Evolutionary conservation across 257 asterid genomes (phyloP).

Genomic region (Agastache rugosa): DNA sequence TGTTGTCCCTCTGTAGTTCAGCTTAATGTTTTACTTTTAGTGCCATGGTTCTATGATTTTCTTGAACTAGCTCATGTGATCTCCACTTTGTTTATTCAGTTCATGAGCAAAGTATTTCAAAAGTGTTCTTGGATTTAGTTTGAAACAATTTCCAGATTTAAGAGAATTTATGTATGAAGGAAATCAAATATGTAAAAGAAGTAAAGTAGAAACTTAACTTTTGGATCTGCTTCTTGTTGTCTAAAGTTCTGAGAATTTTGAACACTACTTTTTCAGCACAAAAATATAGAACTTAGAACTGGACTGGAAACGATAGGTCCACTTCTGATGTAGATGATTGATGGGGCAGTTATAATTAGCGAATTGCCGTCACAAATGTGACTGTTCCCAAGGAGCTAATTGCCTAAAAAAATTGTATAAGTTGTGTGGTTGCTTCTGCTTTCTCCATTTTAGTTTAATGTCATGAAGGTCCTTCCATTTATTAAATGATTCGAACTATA

Average conservation of each 20-base stretch:
- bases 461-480: slow-evolving; percentile 7
- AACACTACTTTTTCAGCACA: not conserved
- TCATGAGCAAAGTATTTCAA: not conserved
- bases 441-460: slow-evolving; percentile 3
- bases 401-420: not conserved
- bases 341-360: slow-evolving; percentile 15
- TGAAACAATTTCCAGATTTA: slow-evolving; percentile 4
- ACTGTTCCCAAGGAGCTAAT: not conserved
- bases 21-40: not conserved
- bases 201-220: not conserved
- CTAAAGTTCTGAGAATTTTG: not conserved
- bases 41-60: not conserved
- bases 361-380: not conserved
- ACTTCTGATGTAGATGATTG: not conserved
- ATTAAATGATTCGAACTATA: not conserved
- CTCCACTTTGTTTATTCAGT: not conserved
- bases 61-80: slow-evolving; percentile 22
- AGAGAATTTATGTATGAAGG: not conserved
- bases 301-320: slow-evolving; percentile 1
- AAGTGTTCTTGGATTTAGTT: not conserved
- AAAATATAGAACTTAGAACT: not conserved
- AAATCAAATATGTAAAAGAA: not conserved
- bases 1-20: not conserved
- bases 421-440: slow-evolving; percentile 17
- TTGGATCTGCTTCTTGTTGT: slow-evolving; percentile 6